Evolutionary conservation across 2,329 filamentous ascomycete species (phyloP).

Genomic region (Hypocrella siamensis): DNA sequence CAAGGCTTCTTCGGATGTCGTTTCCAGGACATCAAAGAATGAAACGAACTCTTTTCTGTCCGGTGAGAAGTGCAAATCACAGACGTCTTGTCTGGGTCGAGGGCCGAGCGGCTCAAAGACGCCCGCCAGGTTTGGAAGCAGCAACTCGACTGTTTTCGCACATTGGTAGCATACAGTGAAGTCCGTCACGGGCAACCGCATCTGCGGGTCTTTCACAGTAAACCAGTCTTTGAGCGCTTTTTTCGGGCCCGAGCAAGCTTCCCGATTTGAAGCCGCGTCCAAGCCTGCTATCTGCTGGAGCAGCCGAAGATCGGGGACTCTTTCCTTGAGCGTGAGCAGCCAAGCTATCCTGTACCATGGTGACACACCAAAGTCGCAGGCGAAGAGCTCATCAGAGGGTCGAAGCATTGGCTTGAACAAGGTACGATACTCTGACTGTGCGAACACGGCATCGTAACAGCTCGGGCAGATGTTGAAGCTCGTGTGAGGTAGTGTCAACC

Average conservation of each 20-base stretch:
- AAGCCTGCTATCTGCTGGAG: slow-evolving; percentile 55
- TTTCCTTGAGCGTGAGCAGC: slow-evolving; percentile 60
- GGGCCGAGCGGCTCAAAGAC: slow-evolving; percentile 42
- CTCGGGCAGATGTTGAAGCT: slow-evolving; percentile 70
- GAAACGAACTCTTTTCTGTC: slow-evolving; percentile 38
- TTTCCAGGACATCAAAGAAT: slow-evolving; percentile 47
- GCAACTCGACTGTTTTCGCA: slow-evolving; percentile 50
- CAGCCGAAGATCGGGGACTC: slow-evolving; percentile 48
- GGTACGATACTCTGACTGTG: slow-evolving; percentile 48
- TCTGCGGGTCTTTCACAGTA: slow-evolving; percentile 54
- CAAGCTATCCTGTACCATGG: slow-evolving; percentile 78
- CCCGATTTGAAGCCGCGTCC: slow-evolving; percentile 26
- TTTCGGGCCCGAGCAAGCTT: slow-evolving; percentile 40
- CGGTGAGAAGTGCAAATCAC: slow-evolving; percentile 48
- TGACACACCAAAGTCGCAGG: slow-evolving; percentile 63
- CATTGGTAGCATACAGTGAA: slow-evolving; percentile 68
- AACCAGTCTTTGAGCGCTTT: slow-evolving; percentile 54
- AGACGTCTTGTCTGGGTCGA: slow-evolving; percentile 37
- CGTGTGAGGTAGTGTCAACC: slow-evolving; percentile 61
- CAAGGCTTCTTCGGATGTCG: slow-evolving; percentile 33
- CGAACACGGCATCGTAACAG: slow-evolving; percentile 60
- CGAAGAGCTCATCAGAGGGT: slow-evolving; percentile 38
- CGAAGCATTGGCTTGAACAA: slow-evolving; percentile 46
- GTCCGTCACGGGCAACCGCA: slow-evolving; percentile 44
- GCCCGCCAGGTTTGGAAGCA: slow-evolving; percentile 58